These are phyloP conservation scores for Phytopythium oedochilum DNA, from an alignment of 352 stramenopile genomes.

Conservation along the genomic window DNA sequence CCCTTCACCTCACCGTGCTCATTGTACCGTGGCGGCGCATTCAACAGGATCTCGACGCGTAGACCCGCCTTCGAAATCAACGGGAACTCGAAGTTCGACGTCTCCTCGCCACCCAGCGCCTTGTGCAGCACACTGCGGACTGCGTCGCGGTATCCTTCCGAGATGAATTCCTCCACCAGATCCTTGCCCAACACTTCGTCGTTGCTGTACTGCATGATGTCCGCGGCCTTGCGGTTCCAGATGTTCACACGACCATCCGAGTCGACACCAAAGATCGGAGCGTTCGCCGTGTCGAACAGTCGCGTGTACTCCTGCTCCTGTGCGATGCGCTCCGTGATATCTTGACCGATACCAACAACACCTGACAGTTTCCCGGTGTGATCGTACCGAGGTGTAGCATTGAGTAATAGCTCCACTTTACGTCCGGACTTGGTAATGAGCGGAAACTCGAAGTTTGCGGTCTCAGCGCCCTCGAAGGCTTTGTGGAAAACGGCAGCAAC, in stretches of 20 bases:
- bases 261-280: slow-evolving; percentile 68
- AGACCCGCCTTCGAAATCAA: slow-evolving; percentile 77
- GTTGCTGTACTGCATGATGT: slow-evolving; percentile 88
- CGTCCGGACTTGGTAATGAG: slow-evolving; percentile 51
- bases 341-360: slow-evolving; percentile 44
- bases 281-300: slow-evolving; percentile 35
- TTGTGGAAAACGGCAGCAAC: slow-evolving; percentile 32
- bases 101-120: slow-evolving; percentile 53
- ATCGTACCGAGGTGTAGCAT: slow-evolving; percentile 60
- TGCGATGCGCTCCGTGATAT: slow-evolving; percentile 45
- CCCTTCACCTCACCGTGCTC: slow-evolving; percentile 66
- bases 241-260: slow-evolving; percentile 63
- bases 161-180: slow-evolving; percentile 90
- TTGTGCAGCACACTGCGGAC: slow-evolving; percentile 57
- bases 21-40: slow-evolving; percentile 83
- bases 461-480: slow-evolving; percentile 34
- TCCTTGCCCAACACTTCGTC: slow-evolving; percentile 89
- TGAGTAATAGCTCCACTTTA: slow-evolving; percentile 54
- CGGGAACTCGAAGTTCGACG: slow-evolving; percentile 84
- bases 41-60: slow-evolving; percentile 81
- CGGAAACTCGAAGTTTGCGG: slow-evolving; percentile 61
- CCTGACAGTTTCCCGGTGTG: slow-evolving; percentile 51
- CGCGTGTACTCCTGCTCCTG: slow-evolving; percentile 31
- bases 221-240: slow-evolving; percentile 85
- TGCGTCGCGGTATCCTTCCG: slow-evolving; percentile 58